phyloP scores from a whole-genome alignment of 495 filamentous ascomycete species.

The Daldinia caldariorum region DNA sequence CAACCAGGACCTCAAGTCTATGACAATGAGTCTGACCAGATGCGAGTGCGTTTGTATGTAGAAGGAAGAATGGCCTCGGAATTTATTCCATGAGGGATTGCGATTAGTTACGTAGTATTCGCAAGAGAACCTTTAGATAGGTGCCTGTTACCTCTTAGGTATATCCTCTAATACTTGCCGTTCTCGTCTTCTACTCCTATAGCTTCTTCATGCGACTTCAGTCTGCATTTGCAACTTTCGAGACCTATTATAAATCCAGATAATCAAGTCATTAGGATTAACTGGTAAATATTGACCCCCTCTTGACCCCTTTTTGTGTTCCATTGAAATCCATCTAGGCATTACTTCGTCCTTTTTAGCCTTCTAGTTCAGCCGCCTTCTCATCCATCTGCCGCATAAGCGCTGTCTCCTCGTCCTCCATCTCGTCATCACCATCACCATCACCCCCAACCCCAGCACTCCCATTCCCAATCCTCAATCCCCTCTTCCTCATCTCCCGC shows the following conservation, averaged over 20 bases:
- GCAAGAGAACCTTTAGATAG: background rate
- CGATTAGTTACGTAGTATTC: background rate
- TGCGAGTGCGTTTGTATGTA: background rate
- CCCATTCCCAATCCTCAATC: constrained; percentile 48
- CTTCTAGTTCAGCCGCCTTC: constrained; percentile 57
- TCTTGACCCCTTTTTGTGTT: background rate
- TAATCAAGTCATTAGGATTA: background rate
- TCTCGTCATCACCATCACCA: constrained; percentile 58
- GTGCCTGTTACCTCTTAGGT: background rate
- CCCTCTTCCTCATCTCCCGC: constrained; percentile 57
- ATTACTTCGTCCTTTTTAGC: constrained; percentile 11
- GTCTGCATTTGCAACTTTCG: background rate
- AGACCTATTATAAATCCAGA: background rate
- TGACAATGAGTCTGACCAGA: background rate
- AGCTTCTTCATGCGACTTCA: background rate
- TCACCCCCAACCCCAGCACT: constrained; percentile 21
- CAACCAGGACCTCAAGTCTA: background rate
- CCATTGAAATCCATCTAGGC: background rate
- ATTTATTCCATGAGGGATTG: background rate
- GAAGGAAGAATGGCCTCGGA: background rate
- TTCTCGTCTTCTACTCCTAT: background rate
- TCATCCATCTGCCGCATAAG: constrained; percentile 68
- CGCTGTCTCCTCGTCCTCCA: constrained; percentile 66
- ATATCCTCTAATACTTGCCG: background rate
- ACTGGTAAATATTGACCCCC: background rate